Evolutionary conservation across 2,329 filamentous ascomycete species (phyloP), one percentile per base, ranked within the genome.

Genomic region (Neocatenulostroma microsporum): DNA sequence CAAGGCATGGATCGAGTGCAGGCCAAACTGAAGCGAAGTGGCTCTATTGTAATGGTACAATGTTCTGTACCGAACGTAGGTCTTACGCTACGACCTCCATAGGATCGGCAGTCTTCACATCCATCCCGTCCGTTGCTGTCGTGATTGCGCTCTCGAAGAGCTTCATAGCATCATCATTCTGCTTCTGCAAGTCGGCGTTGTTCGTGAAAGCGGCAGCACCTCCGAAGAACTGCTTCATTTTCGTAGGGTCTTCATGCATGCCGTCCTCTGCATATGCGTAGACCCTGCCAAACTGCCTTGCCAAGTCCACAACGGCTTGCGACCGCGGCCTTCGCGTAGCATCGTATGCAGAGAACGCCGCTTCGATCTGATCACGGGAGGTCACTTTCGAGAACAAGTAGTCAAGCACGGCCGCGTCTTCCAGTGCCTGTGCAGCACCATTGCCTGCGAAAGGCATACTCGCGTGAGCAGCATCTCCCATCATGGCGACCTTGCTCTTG

Each of bases 381-480:
- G 23, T 35, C 17, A 50, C 43, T 25, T 41, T 39, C 2, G 42
- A 47, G 28, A 62, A 51, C 3, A 63, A 47, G 11, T 50, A 44
- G 10, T 53, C 49, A 5, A 63, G 48, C 6, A 63, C 53, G 1
- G 57, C 49, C 2, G 53, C 54, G 34, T 64, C 60, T 39, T 66
- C 62, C 14, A 66, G 52, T 1, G 60, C 56, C 48, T 61, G 57
- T 3, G 56, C 55, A 0, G 56, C 60, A 5, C 62, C 62, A 6
- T 61, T 49, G 3, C 57, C 61, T 3, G 59, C 59, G 30, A 55
- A 62, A 1, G 61, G 60, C 29, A 60, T 55, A 12, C 49, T 55
- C 7, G 61, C 56, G 37, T 65, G 62, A 3, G 61, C 62, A 15
- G 62, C 59, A 33, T 65, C 61, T 11, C 62, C 62, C 30, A 60